Percentiles rank a stretch among this genome's conserved stretches.
Conservation (phyloP, 169 alveolate genomes). For the Plasmodium yoelii region DNA sequence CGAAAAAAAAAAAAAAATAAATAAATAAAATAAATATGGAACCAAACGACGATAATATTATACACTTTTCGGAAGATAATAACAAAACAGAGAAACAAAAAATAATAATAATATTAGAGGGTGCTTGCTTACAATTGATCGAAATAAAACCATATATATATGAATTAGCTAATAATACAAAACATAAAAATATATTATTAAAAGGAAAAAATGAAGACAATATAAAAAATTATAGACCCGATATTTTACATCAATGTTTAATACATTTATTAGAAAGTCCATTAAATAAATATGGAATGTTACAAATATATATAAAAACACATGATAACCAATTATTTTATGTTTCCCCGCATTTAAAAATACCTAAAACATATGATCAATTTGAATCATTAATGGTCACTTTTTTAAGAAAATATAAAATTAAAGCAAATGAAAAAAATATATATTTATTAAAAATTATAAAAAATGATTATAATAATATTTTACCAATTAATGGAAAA, state of each 20-base stretch:
- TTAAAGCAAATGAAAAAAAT: constrained; percentile 85
- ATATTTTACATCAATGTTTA: constrained; percentile 91
- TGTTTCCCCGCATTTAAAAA: constrained; percentile 90
- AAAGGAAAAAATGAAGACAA: constrained; percentile 28
- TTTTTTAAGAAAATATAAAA: constrained; percentile 86
- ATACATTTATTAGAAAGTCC: constrained; percentile 90
- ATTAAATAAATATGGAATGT: constrained; percentile 83
- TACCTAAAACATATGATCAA: constrained; percentile 89
- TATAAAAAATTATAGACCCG: constrained; percentile 89
- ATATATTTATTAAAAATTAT: constrained; percentile 85
- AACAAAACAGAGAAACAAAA: constrained; percentile 20
- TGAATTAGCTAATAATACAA: constrained; percentile 42
- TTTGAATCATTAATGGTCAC: constrained; percentile 87
- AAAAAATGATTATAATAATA: constrained; percentile 85
- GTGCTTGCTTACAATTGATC: constrained; percentile 64
- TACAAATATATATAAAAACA: constrained; percentile 88
- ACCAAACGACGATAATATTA: not conserved
- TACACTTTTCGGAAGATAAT: constrained; percentile 7
- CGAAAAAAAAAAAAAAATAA: constrained; percentile 9
- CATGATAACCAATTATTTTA: constrained; percentile 88
- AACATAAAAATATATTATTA: constrained; percentile 40
- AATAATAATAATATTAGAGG: constrained; percentile 58
- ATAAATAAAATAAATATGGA: no score
- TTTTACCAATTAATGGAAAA: constrained; percentile 88
- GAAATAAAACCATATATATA: constrained; percentile 63